Percentiles rank a stretch among this genome's conserved stretches.
These are phyloP conservation scores for Paulownia fortunei DNA, from an alignment of 257 asterid genomes.

Conservation along the genomic window DNA sequence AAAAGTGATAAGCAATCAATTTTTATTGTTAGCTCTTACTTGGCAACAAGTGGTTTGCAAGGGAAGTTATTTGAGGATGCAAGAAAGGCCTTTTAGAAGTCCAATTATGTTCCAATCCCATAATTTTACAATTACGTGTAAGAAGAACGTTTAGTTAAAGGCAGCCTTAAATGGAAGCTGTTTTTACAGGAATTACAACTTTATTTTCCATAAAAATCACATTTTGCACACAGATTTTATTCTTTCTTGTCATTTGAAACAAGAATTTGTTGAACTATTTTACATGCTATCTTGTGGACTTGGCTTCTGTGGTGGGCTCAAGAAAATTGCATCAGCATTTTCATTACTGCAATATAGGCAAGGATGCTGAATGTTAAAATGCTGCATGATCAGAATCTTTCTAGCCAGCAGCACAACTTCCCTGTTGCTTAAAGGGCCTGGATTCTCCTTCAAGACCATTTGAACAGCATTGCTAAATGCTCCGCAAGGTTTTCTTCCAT, in stretches of 20 bases:
- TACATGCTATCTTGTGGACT: constrained; percentile 16
- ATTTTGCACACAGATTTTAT: neutral
- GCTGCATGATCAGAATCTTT: constrained; percentile 46
- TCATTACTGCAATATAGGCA: constrained; percentile 73
- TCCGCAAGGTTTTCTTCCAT: constrained; percentile 59
- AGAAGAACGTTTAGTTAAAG: no score
- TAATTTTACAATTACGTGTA: no score
- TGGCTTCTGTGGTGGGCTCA: constrained; percentile 38
- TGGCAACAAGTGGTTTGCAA: no score
- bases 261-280: constrained; percentile 2
- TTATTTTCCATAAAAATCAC: neutral
- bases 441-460: constrained; percentile 59
- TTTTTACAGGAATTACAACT: neutral
- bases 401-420: constrained; percentile 67
- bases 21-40: no score
- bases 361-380: constrained; percentile 68
- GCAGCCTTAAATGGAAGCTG: neutral
- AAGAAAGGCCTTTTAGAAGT: no score
- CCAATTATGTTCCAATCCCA: no score
- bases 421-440: constrained; percentile 55
- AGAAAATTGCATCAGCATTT: constrained; percentile 64
- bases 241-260: neutral
- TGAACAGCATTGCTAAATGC: constrained; percentile 74
- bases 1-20: no score
- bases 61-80: no score